Base-by-base conservation (phyloP, 2,329 filamentous ascomycete genomes). In the Cladosporium sp. region DNA sequence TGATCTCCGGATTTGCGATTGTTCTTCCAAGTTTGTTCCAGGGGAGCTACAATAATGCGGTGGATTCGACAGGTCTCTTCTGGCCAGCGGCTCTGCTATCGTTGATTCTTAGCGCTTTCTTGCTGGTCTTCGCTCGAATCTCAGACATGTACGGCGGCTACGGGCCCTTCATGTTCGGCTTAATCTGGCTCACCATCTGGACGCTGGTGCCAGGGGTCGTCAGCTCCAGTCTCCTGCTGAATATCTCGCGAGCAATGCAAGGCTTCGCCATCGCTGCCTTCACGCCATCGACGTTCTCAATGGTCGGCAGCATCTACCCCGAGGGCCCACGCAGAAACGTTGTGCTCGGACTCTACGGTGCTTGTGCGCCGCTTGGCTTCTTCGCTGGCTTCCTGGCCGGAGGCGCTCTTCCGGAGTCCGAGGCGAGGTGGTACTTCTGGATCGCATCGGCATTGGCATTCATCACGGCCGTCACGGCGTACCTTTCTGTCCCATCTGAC, bases 91-190 rank as follows among this genome's bases (percentile, higher is more conserved):
- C 63, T 0, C 54, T 69, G 13, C 61, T 70, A 19, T 62, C 66
- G 3, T 56, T 70, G 9, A 62, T 69, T 44, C 43, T 70, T 2
- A 66, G 63, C 43, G 61, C 67, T 0, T 64, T 63, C 1, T 49
- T 69, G 1, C 62, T 69, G 37, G 57, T 63, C 43, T 67, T 67
- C 31, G 66, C 66, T 2, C 59, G 68, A 3, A 53, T 68, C 9
- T 64, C 65, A 2, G 68, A 70, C 53, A 67, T 68, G 62, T 64
- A 66, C 41, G 66, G 67, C 46, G 68, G 68, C 14, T 70, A 69
- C 46, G 54, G 60, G 0, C 55, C 61, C 2, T 69, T 68, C 62
- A 67, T 69, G 64, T 59, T 63, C 35, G 66, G 66, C 1, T 57
- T 65, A 11, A 46, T 63, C 4, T 70, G 67, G 67, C 61, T 68